These are phyloP conservation scores for Pyrenula aspistea DNA, from an alignment of 495 filamentous ascomycete species.

Conservation along the genomic window DNA sequence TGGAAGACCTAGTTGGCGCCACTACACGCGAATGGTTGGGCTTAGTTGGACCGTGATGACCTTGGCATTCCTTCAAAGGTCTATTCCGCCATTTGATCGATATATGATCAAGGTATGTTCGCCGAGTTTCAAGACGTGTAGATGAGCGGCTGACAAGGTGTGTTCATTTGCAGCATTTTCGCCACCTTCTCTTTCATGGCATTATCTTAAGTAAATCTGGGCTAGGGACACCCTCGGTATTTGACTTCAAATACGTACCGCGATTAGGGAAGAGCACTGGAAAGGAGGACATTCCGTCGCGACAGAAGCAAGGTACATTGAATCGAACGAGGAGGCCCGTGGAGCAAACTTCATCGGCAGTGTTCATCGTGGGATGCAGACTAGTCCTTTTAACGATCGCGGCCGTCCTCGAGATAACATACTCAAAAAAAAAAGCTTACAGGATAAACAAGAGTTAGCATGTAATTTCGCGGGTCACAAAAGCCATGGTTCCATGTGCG, in stretches of 20 bases:
- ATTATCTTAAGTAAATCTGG: constrained; percentile 26
- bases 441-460: too few relatives aligned
- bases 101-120: constrained; percentile 15
- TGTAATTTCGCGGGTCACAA: too few relatives aligned
- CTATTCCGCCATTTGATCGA: constrained; percentile 20
- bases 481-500: too few relatives aligned
- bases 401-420: too few relatives aligned
- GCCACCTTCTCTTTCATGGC: constrained; percentile 13
- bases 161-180: not conserved
- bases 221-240: constrained; percentile 19
- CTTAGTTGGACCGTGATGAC: constrained; percentile 33
- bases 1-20: constrained; percentile 28
- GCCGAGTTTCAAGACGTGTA: constrained; percentile 9
- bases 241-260: constrained; percentile 37
- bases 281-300: constrained; percentile 14
- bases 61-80: constrained; percentile 23
- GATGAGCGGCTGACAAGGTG: constrained; percentile 1
- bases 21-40: constrained; percentile 30
- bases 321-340: not conserved
- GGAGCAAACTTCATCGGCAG: not conserved
- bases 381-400: too few relatives aligned
- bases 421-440: too few relatives aligned
- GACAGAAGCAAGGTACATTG: not conserved
- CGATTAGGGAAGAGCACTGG: constrained; percentile 25
- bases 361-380: not conserved